Evolutionary conservation across 2,329 filamentous ascomycete genomes (phyloP).

Genomic region (Dactylella cylindrospora): DNA sequence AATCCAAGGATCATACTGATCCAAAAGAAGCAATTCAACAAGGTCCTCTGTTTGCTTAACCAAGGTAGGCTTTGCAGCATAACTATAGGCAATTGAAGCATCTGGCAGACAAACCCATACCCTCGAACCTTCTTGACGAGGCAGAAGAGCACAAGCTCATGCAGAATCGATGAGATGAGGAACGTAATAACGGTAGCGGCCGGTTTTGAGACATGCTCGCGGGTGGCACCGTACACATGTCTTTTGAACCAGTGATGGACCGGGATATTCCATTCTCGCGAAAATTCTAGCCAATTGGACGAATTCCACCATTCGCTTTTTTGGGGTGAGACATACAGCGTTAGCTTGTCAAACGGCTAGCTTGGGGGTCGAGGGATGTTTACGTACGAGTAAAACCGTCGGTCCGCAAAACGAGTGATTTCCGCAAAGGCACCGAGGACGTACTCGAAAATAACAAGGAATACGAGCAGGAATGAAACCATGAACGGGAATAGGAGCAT

Average conservation of each 20-base stretch:
- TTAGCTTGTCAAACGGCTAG: not conserved
- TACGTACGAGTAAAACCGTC: conserved; percentile 84
- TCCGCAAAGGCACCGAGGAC: conserved; percentile 91
- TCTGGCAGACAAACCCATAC: conserved; percentile 92
- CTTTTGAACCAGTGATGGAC: conserved; percentile 93
- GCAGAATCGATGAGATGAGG: conserved; percentile 80
- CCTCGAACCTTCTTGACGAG: conserved; percentile 96
- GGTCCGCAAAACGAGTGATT: conserved; percentile 87
- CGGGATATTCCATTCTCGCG: conserved; percentile 94
- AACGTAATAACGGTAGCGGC: conserved; percentile 89
- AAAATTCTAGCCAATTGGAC: conserved; percentile 93
- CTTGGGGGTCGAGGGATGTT: conserved; percentile 57
- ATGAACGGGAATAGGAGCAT: conserved; percentile 95
- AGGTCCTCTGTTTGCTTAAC: conserved; percentile 70
- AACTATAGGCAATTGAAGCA: conserved; percentile 96
- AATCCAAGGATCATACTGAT: conserved; percentile 85
- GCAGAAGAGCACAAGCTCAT: conserved; percentile 95
- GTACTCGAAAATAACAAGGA: conserved; percentile 98
- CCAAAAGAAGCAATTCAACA: conserved; percentile 93
- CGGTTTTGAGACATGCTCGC: conserved; percentile 71
- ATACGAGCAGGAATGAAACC: conserved; percentile 76
- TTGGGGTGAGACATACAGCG: not conserved
- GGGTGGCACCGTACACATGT: conserved; percentile 85
- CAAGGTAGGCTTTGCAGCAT: conserved; percentile 78
- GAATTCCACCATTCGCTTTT: conserved; percentile 59